Evolutionary conservation across 306 rosid species (phyloP).

Genomic region (Psophocarpus tetragonolobus): DNA sequence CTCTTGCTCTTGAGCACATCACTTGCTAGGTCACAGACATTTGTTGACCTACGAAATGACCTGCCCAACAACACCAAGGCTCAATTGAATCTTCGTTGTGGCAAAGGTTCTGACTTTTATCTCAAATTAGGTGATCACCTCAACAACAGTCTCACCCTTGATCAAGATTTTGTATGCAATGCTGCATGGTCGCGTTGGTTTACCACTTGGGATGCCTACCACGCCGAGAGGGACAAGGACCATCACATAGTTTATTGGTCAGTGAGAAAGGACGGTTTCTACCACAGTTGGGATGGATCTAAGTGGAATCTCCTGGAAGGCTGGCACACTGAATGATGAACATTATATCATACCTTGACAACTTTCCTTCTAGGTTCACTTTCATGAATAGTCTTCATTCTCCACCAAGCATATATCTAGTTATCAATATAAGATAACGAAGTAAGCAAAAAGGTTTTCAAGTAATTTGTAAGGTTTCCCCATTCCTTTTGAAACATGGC

Average conservation of each 20-base stretch:
- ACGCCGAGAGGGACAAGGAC: not conserved
- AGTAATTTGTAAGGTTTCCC: not conserved
- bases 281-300: slow-evolving; percentile 12
- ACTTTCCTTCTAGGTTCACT: not conserved
- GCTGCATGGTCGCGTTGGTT: not conserved
- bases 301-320: not conserved
- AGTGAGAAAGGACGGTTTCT: slow-evolving; percentile 14
- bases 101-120: not conserved
- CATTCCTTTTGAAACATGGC: not conserved
- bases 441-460: not conserved
- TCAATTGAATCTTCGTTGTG: not conserved
- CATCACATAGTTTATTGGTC: slow-evolving; percentile 18
- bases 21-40: not conserved
- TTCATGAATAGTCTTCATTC: no score
- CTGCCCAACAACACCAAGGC: not conserved
- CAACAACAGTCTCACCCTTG: not conserved
- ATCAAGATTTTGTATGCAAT: not conserved
- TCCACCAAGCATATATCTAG: no score
- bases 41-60: not conserved
- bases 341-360: not conserved
- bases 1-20: not conserved
- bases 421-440: no score
- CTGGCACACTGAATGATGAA: slow-evolving; percentile 21
- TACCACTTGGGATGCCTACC: not conserved
- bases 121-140: not conserved